Evolutionary conservation across 2,329 filamentous ascomycete genomes (phyloP), one percentile per base, ranked within the genome.

Genomic region (Cytospora mali): DNA sequence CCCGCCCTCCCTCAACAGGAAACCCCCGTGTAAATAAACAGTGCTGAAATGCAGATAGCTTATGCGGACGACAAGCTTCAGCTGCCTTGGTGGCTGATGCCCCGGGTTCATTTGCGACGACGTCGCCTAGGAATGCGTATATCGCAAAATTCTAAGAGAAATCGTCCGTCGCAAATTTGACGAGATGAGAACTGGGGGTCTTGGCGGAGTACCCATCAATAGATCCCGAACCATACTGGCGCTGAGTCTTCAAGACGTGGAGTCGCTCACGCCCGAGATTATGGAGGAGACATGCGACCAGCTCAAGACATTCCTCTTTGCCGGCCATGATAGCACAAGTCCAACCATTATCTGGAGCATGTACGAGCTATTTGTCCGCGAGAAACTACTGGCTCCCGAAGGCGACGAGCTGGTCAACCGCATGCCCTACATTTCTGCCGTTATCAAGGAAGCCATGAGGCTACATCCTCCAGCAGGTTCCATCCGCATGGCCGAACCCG

Each of bases 321-420:
- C 75, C 4, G 76, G 77, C 3, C 76, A 78, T 48, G 76, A 79
- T 64, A 77, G 76, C 4, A 76, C 76, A 1, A 73, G 72, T 35
- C 74, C 71, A 60, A 67, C 72, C 1, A 66, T 78, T 0, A 67
- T 72, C 9, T 78, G 75, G 73, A 64, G 68, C 0, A 69, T 75
- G 29, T 77, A 78, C 64, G 71, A 76, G 57, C 69, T 79, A 0
- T 71, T 71, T 5, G n/a, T n/a, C n/a, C n/a, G n/a, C 69, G 70
- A 3, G n/a, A 70, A 70, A 0, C 75, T 76, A 0, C 61, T 62
- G 0, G 72, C 67, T 0, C 66, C 74, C 21, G 56, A 66, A 16
- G 67, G 69, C 4, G 67, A 63, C 29, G 77, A 80, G 65, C 71
- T 76, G 9, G 62, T 77, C 21, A 62, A 66, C 16, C 68, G 68